Evolutionary conservation across 768 basidiomycete species (phyloP).

Genomic region (Dacryopinax primogenitus): DNA sequence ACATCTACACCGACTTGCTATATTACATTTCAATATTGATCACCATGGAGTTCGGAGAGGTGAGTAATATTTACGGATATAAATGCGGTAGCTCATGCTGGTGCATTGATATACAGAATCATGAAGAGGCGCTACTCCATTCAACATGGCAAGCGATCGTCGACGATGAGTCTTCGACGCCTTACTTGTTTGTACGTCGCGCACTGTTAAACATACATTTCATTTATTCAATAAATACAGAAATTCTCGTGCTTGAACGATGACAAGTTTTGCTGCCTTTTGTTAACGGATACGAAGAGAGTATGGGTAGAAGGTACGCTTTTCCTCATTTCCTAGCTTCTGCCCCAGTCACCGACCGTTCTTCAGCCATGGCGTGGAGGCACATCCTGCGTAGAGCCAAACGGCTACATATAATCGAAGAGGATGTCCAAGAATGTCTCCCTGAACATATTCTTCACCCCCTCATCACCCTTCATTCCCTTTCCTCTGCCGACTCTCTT

Average conservation of each 20-base stretch:
- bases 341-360: neutral
- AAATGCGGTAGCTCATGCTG: neutral
- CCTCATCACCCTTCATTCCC: neutral
- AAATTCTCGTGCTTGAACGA: conserved; percentile 48
- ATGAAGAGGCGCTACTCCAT: neutral
- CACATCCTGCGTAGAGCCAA: conserved; percentile 6
- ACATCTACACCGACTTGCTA: neutral
- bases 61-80: neutral
- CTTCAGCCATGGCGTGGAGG: conserved; percentile 17
- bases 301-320: conserved; percentile 61
- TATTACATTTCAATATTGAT: neutral
- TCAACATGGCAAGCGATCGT: conserved; percentile 51
- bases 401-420: neutral
- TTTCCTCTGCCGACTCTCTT: neutral
- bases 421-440: neutral
- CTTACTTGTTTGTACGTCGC: conserved; percentile 60
- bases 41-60: neutral
- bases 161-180: conserved; percentile 44
- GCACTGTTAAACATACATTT: neutral
- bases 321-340: neutral
- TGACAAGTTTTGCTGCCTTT: conserved; percentile 39
- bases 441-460: neutral
- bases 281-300: conserved; percentile 61
- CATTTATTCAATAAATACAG: conserved; percentile 28
- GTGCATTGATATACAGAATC: neutral